Percentiles rank a stretch among this genome's conserved stretches.
Conservation (phyloP, 352 stramenopile species). For the Phytophthora meadii region DNA sequence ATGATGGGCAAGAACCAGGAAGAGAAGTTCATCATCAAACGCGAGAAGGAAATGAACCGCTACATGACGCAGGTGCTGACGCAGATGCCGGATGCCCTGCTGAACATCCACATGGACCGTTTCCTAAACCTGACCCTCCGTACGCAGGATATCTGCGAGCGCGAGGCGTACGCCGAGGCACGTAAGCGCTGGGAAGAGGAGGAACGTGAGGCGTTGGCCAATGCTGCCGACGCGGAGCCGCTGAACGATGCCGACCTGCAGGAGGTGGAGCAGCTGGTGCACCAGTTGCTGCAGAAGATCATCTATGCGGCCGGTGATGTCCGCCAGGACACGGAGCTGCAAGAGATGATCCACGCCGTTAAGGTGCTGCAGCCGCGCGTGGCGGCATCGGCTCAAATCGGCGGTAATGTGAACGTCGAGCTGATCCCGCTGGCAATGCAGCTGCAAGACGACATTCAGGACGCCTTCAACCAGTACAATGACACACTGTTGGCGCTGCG, state of each 20-base stretch:
- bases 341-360: conserved; percentile 92
- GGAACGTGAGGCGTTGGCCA: conserved; percentile 86
- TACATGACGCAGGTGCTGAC: conserved; percentile 93
- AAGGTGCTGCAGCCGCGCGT: conserved; percentile 89
- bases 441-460: conserved; percentile 91
- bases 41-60: conserved; percentile 91
- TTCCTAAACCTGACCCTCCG: conserved; percentile 91
- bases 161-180: conserved; percentile 87
- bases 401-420: conserved; percentile 89
- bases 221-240: conserved; percentile 84
- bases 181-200: conserved; percentile 90
- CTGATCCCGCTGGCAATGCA: conserved; percentile 90
- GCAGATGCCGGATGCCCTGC: conserved; percentile 88
- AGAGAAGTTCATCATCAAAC: conserved; percentile 92
- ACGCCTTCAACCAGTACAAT: conserved; percentile 93
- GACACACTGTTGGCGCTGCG: conserved; percentile 87
- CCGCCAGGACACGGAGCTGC: conserved; percentile 87
- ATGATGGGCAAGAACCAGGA: conserved; percentile 93
- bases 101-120: conserved; percentile 91
- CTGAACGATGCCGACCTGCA: conserved; percentile 89
- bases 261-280: conserved; percentile 90
- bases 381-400: conserved; percentile 85
- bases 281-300: conserved; percentile 90
- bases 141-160: conserved; percentile 88
- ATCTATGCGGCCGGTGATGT: conserved; percentile 89